These are phyloP conservation scores for Aegilops umbellulata DNA, from an alignment of 176 grass and related monocot genomes.

Conservation along the genomic window DNA sequence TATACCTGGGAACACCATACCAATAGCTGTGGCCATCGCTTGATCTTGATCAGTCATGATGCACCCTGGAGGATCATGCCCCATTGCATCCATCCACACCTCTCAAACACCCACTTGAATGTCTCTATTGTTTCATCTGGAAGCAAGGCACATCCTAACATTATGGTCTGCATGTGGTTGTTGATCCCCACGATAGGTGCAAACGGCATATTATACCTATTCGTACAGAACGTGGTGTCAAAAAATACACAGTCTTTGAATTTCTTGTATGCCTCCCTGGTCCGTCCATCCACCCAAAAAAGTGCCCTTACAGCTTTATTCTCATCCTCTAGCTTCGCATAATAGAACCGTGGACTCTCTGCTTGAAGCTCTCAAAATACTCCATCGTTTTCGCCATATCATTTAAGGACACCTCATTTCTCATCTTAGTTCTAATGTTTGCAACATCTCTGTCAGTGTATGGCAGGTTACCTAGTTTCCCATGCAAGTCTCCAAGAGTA, in stretches of 20 bases:
- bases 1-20: not conserved
- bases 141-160: not conserved
- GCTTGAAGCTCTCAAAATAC: too few relatives aligned
- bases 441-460: not conserved
- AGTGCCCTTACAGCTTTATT: too few relatives aligned
- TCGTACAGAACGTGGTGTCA: not conserved
- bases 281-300: too few relatives aligned
- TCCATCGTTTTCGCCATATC: not conserved
- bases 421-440: not conserved
- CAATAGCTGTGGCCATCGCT: not conserved
- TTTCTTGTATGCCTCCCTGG: too few relatives aligned
- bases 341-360: too few relatives aligned
- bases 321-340: too few relatives aligned
- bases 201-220: conserved; percentile 2
- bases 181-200: conserved; percentile 20
- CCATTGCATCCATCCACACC: too few relatives aligned
- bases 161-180: conserved; percentile 10
- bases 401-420: not conserved
- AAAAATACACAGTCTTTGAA: not conserved
- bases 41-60: not conserved
- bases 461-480: not conserved
- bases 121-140: not conserved
- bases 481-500: not conserved
- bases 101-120: not conserved
- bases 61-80: not conserved